Evolutionary conservation across 768 basidiomycete species (phyloP).

Genomic region (Kockovaella imperatae): DNA sequence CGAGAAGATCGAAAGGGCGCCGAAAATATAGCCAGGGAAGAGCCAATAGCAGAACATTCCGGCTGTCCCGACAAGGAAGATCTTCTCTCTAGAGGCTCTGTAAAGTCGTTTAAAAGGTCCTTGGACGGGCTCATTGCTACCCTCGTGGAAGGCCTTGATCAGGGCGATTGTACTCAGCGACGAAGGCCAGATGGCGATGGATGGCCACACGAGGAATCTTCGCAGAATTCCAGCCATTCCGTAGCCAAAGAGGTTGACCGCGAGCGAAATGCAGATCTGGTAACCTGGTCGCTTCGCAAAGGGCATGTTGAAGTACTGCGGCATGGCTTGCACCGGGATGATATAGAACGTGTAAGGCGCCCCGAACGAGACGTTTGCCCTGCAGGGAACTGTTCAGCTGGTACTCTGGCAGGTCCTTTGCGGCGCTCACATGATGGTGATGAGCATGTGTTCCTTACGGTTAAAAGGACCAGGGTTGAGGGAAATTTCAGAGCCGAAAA

Average conservation of each 20-base stretch:
- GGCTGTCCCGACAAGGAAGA: not conserved
- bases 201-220: constrained; percentile 65
- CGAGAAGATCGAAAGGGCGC: constrained; percentile 28
- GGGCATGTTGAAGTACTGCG: constrained; percentile 20
- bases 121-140: constrained; percentile 85
- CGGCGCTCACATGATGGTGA: too few species aligned
- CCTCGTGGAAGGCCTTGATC: constrained; percentile 56
- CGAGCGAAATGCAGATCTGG: constrained; percentile 56
- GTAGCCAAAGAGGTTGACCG: constrained; percentile 85
- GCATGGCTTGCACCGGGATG: constrained; percentile 22
- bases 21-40: constrained; percentile 29
- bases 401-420: too few species aligned
- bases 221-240: constrained; percentile 81
- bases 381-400: too few species aligned
- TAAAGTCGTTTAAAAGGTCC: constrained; percentile 64
- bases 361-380: constrained; percentile 21
- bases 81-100: constrained; percentile 17
- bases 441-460: too few species aligned
- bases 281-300: constrained; percentile 3
- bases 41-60: not conserved
- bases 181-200: not conserved
- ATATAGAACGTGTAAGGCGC: constrained; percentile 34
- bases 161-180: not conserved
- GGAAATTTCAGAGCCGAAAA: too few species aligned
- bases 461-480: too few species aligned